These are phyloP conservation scores for Zoysia matrella DNA, from an alignment of 202 grass and related monocot species.

Conservation along the genomic window DNA sequence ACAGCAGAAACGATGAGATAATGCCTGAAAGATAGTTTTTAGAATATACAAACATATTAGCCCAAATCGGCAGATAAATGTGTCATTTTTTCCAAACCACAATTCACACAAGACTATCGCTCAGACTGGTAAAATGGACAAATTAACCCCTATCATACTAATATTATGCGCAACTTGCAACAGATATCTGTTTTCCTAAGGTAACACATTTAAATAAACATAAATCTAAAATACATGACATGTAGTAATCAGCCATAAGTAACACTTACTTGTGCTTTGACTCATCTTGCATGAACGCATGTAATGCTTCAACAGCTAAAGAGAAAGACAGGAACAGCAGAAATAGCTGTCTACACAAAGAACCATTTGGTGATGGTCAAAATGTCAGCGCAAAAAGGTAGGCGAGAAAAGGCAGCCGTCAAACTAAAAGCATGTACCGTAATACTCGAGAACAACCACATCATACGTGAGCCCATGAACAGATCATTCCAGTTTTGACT, in stretches of 20 bases:
- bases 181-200: neutral
- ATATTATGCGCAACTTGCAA: neutral
- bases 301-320: conserved; percentile 93
- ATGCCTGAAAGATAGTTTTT: conserved; percentile 57
- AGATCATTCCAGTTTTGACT: neutral
- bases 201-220: neutral
- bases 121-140: neutral
- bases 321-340: conserved; percentile 96
- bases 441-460: neutral
- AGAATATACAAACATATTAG: neutral
- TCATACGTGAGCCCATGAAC: conserved; percentile 24
- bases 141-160: neutral
- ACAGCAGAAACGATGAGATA: conserved; percentile 95
- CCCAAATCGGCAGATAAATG: neutral
- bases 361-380: conserved; percentile 49
- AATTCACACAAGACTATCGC: neutral
- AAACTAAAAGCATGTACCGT: neutral
- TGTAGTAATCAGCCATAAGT: neutral
- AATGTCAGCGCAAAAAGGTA: conserved; percentile 33
- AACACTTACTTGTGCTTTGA: conserved; percentile 97
- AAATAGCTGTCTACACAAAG: conserved; percentile 96
- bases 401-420: neutral
- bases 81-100: neutral
- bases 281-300: conserved; percentile 98
- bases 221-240: neutral